Evolutionary conservation across 345 rosid genomes (phyloP).

Genomic region (Pistacia vera): DNA sequence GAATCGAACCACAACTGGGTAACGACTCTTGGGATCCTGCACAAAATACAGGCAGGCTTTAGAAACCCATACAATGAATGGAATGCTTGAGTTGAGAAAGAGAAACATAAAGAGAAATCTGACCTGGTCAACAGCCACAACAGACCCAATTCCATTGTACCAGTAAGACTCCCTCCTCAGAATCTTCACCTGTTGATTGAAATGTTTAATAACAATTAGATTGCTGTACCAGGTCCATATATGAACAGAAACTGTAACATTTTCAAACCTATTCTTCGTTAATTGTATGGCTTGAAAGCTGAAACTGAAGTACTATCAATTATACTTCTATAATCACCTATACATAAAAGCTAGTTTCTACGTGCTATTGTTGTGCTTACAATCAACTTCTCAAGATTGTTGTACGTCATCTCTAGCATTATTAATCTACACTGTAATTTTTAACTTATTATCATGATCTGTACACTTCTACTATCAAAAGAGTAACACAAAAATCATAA

Average conservation of each 20-base stretch:
- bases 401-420: background rate
- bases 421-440: background rate
- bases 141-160: constrained; percentile 81
- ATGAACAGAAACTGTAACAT: background rate
- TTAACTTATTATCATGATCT: constrained; percentile 1
- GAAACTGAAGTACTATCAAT: too few species aligned
- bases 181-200: constrained; percentile 69
- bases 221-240: background rate
- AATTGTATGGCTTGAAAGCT: background rate
- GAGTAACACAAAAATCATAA: background rate
- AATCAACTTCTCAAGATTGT: background rate
- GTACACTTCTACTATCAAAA: too few species aligned
- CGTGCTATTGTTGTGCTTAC: background rate
- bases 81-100: background rate
- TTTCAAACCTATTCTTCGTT: background rate
- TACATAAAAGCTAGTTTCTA: background rate
- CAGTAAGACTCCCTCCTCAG: constrained; percentile 89
- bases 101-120: constrained; percentile 34
- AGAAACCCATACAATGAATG: background rate
- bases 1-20: constrained; percentile 95
- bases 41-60: background rate
- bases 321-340: too few species aligned
- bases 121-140: constrained; percentile 92
- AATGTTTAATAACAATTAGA: too few species aligned
- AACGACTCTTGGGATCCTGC: constrained; percentile 81